A percentile compares a stretch with the other conserved stretches of the same genome.
phyloP scores from a whole-genome alignment of 257 asterid species.

The Cinchona pubescens region DNA sequence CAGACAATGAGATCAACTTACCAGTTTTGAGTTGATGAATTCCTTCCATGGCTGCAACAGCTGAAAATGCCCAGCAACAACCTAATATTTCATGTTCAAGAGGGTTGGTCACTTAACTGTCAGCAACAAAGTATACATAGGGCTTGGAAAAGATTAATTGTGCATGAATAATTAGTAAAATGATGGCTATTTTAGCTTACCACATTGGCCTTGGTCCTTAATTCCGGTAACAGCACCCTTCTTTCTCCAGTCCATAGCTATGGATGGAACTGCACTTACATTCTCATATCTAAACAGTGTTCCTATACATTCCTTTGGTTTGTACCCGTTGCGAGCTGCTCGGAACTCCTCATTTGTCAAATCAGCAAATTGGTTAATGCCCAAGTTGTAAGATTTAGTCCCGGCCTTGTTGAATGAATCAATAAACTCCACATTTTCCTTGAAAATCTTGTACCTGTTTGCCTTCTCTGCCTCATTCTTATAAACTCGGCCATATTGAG shows the following conservation, averaged over 20 bases:
- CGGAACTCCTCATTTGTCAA: constrained; percentile 13
- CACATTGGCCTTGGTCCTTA: constrained; percentile 16
- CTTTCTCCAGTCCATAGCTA: constrained; percentile 11
- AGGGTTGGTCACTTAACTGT: neutral
- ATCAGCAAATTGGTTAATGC: constrained; percentile 11
- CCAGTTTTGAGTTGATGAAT: constrained; percentile 7
- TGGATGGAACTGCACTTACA: neutral
- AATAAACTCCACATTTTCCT: constrained; percentile 14
- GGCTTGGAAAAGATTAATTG: neutral
- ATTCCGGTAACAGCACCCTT: constrained; percentile 10
- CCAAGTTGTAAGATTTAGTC: neutral
- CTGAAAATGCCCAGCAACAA: constrained; percentile 15
- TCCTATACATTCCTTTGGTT: constrained; percentile 13
- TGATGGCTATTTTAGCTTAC: constrained; percentile 3
- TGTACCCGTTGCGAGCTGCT: constrained; percentile 11
- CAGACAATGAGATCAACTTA: constrained; percentile 10
- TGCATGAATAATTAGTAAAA: neutral
- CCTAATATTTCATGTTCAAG: neutral
- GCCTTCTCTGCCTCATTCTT: constrained; percentile 2
- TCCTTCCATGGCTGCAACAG: constrained; percentile 12
- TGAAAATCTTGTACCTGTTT: neutral
- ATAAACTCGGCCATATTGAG: constrained; percentile 2
- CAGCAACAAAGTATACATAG: too few species aligned
- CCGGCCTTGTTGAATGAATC: constrained; percentile 18
- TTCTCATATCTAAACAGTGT: constrained; percentile 8